Percentiles rank a stretch among this genome's conserved stretches.
Evolutionary conservation across 2,329 filamentous ascomycete species (phyloP).

Genomic region (Verticillium albo-atrum): DNA sequence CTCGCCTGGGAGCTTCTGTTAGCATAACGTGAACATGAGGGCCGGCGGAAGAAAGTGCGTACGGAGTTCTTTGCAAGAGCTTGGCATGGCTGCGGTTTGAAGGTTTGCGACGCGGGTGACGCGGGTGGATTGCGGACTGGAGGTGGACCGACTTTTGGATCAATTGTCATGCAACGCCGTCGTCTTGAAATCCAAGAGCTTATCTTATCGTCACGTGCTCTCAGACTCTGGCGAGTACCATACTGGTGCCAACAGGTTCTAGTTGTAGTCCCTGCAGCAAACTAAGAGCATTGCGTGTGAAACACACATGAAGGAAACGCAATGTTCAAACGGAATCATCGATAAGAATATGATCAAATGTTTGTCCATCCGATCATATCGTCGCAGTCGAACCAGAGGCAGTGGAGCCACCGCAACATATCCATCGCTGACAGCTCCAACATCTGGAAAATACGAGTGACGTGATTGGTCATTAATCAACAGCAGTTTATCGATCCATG

Average conservation of each 20-base stretch:
- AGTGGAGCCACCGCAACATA: too few relatives aligned
- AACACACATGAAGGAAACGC: too few relatives aligned
- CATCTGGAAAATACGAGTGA: too few relatives aligned
- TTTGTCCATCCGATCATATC: too few relatives aligned
- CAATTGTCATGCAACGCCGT: neutral
- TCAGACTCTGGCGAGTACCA: neutral
- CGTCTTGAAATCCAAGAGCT: neutral
- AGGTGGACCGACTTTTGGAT: slow-evolving; percentile 1
- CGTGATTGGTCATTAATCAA: too few relatives aligned
- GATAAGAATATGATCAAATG: too few relatives aligned
- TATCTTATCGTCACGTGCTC: neutral
- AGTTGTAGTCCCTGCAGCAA: too few relatives aligned
- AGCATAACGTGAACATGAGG: neutral
- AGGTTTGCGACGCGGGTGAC: neutral
- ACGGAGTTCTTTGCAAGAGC: slow-evolving; percentile 97
- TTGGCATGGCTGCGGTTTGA: slow-evolving; percentile 63
- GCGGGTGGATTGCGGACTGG: neutral
- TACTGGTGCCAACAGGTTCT: too few relatives aligned
- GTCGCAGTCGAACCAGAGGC: too few relatives aligned
- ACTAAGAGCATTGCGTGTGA: too few relatives aligned
- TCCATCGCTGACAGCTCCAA: too few relatives aligned
- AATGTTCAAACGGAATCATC: too few relatives aligned
- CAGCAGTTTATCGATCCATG: neutral
- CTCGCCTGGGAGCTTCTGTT: slow-evolving; percentile 54
- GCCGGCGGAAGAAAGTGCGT: slow-evolving; percentile 31